Evolutionary conservation across 1,139 yeast genomes (phyloP), one percentile per base, ranked within the genome.

Genomic region (Zygosaccharomyces pseudobailii): DNA sequence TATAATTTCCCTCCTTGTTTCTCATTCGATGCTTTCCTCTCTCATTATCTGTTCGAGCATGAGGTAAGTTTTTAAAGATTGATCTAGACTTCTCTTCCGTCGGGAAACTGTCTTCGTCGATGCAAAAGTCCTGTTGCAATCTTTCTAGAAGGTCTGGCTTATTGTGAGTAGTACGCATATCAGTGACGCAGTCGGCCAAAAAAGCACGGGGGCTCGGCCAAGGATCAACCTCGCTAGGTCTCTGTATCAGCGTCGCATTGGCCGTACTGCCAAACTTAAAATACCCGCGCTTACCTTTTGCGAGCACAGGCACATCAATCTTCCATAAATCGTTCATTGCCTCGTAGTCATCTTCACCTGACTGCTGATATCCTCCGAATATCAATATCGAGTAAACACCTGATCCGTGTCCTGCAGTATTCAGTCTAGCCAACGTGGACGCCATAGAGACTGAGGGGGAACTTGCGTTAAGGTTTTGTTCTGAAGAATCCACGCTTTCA

Each of bases 261-360:
- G 68, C 66, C 2, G 60, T 60, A 24, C 63, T 68, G 1, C 67
- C 69, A 54, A 70, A 70, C 41, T 63, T 63, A 19, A 59, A 50
- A 39, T 60, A 66, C n/a, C 63, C 61, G 17, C 63, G 61, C 30
- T 62, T 64, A 1, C 73, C 73, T 21, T 63, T 57, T 21, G 65
- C 63, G n/a, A 62, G 57, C 1, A 72, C 63, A 4, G 70, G 65
- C 2, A 75, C 50, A 47, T 74, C 76, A 28, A 74, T 63, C 52
- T 68, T 71, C 80, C 80, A 76, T 45, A 76, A 53, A 56, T 75
- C 79, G 49, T 70, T 68, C 55, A 74, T 58, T 2, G 78, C 71
- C 33, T 68, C 65, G 50, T 69, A 74, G 23, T 55, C 51, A 5
- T 56, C 55, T 40, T 61, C 62, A 13, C 57, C 55, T 2, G 58